phyloP scores from a whole-genome alignment of 768 basidiomycete species.

The Termitomyces sp. region DNA sequence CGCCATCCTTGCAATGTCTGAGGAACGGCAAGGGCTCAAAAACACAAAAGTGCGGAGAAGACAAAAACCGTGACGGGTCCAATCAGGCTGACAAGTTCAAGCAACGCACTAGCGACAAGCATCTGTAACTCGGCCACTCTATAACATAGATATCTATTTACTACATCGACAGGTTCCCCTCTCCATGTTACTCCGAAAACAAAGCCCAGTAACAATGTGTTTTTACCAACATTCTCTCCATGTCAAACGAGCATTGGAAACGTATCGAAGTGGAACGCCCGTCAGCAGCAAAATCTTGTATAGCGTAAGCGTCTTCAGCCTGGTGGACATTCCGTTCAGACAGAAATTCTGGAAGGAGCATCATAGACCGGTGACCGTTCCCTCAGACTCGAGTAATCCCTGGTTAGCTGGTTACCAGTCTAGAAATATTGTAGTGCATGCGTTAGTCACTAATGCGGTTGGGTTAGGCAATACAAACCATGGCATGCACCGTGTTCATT shows the following conservation, averaged over 20 bases:
- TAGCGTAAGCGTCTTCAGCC: not conserved
- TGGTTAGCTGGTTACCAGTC: too few species aligned
- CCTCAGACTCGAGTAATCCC: too few species aligned
- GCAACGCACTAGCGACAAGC: slow-evolving; percentile 3
- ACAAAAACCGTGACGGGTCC: slow-evolving; percentile 12
- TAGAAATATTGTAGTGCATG: too few species aligned
- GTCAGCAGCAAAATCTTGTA: not conserved
- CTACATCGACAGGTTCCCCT: not conserved
- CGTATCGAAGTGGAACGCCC: too few species aligned
- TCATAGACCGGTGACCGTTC: not conserved
- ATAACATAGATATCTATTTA: not conserved
- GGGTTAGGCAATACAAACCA: not conserved
- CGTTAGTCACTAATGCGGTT: too few species aligned
- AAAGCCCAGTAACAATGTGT: not conserved
- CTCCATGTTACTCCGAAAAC: not conserved
- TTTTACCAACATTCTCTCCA: not conserved
- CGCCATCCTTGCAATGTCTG: slow-evolving; percentile 45
- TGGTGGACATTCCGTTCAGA: not conserved
- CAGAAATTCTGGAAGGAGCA: not conserved
- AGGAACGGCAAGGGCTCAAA: slow-evolving; percentile 11
- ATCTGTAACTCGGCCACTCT: not conserved
- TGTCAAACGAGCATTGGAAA: not conserved
- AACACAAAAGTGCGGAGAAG: slow-evolving; percentile 13
- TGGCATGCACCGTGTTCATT: not conserved
- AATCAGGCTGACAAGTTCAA: slow-evolving; percentile 13